These are phyloP conservation scores for Ustilago tritici DNA, from an alignment of 1,284 basidiomycete genomes.

Conservation along the genomic window DNA sequence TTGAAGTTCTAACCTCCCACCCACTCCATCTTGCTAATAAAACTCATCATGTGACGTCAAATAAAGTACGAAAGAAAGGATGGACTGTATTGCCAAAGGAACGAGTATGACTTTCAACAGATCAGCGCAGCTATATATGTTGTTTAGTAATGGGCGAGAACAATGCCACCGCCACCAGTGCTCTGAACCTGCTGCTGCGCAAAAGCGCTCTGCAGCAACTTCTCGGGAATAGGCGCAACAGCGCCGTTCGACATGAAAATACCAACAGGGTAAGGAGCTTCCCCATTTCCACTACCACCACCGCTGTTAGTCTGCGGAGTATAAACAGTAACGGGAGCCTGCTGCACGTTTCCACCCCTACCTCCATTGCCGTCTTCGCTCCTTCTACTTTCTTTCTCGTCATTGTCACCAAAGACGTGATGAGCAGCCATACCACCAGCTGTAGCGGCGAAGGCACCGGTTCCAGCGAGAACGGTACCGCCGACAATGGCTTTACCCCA, in stretches of 20 bases:
- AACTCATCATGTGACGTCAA: no score
- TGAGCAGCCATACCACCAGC: conserved; percentile 23
- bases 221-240: neutral
- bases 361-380: neutral
- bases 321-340: neutral
- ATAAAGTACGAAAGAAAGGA: no score
- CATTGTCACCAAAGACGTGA: conserved; percentile 9
- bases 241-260: conserved; percentile 1
- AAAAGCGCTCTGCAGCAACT: neutral
- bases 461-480: conserved; percentile 20
- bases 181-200: neutral
- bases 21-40: no score
- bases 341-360: neutral
- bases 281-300: neutral
- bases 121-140: neutral
- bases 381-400: neutral
- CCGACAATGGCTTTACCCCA: conserved; percentile 1
- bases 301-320: neutral
- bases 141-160: neutral
- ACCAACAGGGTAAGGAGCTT: neutral
- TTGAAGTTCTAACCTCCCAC: conserved; percentile 26
- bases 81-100: no score
- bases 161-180: neutral
- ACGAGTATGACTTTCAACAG: no score
- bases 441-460: conserved; percentile 24